Evolutionary conservation across 2,329 filamentous ascomycete species (phyloP), one percentile per base, ranked within the genome.

Genomic region (Monosporascus cannonballus): DNA sequence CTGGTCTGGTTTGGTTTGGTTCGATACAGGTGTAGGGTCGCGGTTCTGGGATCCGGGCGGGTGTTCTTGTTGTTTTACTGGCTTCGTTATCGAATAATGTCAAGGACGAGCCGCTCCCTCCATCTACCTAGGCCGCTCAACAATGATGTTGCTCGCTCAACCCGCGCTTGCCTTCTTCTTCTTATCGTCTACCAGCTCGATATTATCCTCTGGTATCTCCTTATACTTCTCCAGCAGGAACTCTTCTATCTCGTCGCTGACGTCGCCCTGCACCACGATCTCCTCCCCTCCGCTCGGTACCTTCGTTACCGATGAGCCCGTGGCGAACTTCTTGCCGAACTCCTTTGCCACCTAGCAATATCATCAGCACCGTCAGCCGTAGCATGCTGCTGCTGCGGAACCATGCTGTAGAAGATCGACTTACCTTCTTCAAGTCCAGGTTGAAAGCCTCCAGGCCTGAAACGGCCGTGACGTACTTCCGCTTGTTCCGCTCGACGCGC

Each of bases 291-390:
- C 90, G 51, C 84, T 85, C 0, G 90, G 81, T 1, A 88, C 82
- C 75, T 96, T 96, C 8, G 93, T 97, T 45, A 99, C 94, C 45
- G 87, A 92, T 17, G 86, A 87, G 1, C 94, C 94, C 9, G 94
- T 97, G 30, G 94, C 94, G 67, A 99, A 97, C 74, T 96, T 97
- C 82, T 97, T 99, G 57, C 94, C 94, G 61, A 97, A 86, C 66
- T 97, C 94, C 77, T 97, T 97, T 54, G 92, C 86, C 7, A 96
- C 39, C 39, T 42, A 42, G 1, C 39, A 14, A 34, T 4, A 1
- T 34, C 1, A 34, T 34, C 30, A 34, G 30, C 30, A 34, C 30
- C 27, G 27, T 30, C 27, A 9, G 8, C 11, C 27, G 2, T 30
- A 9, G 8, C 4, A 8, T 30, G 8, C 9, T 30, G 11, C 27